phyloP scores from a whole-genome alignment of 2,329 filamentous ascomycete species.

The Cercospora sesami region DNA sequence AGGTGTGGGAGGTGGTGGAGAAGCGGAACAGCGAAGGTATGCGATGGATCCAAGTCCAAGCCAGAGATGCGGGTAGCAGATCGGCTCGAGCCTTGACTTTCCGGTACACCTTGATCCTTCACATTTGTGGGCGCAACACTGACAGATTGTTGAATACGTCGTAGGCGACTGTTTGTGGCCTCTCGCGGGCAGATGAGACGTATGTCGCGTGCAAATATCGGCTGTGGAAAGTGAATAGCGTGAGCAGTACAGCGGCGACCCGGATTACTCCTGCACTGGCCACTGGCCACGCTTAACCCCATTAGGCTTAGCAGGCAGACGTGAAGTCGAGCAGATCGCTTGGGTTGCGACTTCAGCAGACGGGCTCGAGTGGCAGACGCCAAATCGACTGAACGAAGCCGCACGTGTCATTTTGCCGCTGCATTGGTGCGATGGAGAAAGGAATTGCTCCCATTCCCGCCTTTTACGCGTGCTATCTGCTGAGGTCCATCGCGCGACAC shows the following conservation, averaged over 20 bases:
- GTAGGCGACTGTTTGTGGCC: background rate
- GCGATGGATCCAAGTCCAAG: conserved; percentile 7
- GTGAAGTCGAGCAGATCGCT: background rate
- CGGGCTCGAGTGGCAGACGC: background rate
- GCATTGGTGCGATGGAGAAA: conserved; percentile 29
- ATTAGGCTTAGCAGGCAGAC: background rate
- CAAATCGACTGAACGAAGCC: background rate
- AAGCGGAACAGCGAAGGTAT: conserved; percentile 3
- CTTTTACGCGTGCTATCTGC: conserved; percentile 89
- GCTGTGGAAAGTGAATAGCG: background rate
- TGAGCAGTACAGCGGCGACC: background rate
- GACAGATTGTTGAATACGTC: background rate
- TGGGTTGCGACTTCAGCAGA: background rate
- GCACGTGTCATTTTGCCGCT: background rate
- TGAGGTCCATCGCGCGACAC: conserved; percentile 76
- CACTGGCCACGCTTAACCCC: background rate
- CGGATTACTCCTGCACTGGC: background rate
- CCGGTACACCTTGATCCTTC: background rate
- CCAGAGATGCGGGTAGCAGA: conserved; percentile 4
- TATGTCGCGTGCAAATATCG: background rate
- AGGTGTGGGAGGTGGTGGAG: conserved; percentile 5
- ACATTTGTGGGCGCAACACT: background rate
- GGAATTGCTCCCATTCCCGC: conserved; percentile 65
- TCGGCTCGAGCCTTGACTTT: conserved; percentile 3
- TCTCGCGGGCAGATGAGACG: background rate